phyloP scores from a whole-genome alignment of 2,329 filamentous ascomycete species.

The Sporothrix brunneoviolacea region DNA sequence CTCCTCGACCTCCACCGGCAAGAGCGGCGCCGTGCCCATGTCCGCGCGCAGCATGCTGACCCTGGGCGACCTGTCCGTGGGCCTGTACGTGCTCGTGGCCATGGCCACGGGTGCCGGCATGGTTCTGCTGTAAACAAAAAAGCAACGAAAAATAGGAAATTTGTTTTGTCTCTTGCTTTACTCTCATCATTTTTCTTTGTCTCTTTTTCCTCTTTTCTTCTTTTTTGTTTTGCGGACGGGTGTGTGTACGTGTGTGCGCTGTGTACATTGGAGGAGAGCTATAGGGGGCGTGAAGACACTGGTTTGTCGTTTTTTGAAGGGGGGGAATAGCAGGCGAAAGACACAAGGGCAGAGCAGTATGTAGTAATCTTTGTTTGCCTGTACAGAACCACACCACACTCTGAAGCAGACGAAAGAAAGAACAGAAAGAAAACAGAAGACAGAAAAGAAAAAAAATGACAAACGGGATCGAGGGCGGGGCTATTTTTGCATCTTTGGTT shows the following conservation, averaged over 20 bases:
- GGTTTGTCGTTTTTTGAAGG: no score
- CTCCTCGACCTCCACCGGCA: slow-evolving; percentile 22
- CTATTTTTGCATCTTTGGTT: neutral
- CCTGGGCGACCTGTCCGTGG: slow-evolving; percentile 42
- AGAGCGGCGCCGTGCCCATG: slow-evolving; percentile 32
- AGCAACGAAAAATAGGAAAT: no score
- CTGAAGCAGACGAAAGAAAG: neutral
- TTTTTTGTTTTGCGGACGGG: neutral
- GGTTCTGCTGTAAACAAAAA: slow-evolving; percentile 42
- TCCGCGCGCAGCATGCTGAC: slow-evolving; percentile 35
- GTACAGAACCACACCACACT: no score
- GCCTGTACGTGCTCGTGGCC: slow-evolving; percentile 46
- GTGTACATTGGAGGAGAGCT: no score
- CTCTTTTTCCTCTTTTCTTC: neutral
- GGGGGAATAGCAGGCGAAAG: no score
- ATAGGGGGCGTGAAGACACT: no score
- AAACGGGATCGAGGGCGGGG: neutral
- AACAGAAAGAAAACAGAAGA: neutral
- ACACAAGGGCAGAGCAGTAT: no score
- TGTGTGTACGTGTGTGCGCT: no score
- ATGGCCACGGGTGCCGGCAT: slow-evolving; percentile 46
- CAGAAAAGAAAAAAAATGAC: neutral
- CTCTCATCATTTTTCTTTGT: neutral
- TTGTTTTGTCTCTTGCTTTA: neutral
- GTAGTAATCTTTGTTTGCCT: no score